These are phyloP conservation scores for Rhizophagus sp. DNA, from an alignment of 192 early-diverging fungal genomes.

Conservation along the genomic window DNA sequence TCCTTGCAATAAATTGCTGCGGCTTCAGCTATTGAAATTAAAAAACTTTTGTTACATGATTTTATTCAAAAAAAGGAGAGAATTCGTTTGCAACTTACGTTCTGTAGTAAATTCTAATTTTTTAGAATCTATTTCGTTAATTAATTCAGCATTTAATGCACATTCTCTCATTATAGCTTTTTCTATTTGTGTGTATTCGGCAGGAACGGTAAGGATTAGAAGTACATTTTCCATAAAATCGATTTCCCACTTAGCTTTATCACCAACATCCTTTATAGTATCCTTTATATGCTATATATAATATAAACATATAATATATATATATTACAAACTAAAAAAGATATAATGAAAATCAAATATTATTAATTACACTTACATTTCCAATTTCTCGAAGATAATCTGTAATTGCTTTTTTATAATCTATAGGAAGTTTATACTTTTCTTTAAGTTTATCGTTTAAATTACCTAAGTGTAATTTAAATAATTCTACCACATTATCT, in stretches of 20 bases:
- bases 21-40: conserved; percentile 1
- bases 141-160: conserved; percentile 47
- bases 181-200: background rate
- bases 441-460: conserved; percentile 27
- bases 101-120: background rate
- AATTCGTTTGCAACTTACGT: background rate
- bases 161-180: conserved; percentile 40
- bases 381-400: conserved; percentile 11
- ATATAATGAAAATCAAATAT: background rate
- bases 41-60: too few species aligned
- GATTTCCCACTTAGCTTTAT: background rate
- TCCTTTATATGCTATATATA: too few species aligned
- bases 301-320: too few species aligned
- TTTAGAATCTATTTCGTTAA: conserved; percentile 23
- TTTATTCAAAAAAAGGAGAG: background rate
- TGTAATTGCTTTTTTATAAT: background rate
- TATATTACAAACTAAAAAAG: too few species aligned
- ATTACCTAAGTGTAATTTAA: conserved; percentile 7
- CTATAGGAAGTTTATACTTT: background rate
- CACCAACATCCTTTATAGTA: too few species aligned
- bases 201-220: background rate
- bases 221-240: background rate
- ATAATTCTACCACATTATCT: background rate
- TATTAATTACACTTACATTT: background rate
- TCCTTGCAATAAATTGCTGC: background rate